Conservation (phyloP, 2,329 filamentous ascomycete genomes). For the Diplocarpon rosae region DNA sequence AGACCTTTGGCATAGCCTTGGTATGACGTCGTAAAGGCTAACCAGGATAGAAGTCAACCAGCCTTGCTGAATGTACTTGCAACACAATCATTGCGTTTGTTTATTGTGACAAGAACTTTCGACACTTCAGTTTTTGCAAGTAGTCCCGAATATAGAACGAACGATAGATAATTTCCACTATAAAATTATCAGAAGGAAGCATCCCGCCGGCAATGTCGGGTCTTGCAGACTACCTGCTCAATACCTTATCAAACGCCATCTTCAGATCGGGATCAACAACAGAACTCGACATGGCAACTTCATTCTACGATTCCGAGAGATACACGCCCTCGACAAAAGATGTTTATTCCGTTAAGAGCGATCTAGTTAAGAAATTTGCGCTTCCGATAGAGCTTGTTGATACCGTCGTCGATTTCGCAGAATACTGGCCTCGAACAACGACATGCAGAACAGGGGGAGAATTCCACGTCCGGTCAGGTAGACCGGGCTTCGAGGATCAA, state of each 20-base stretch:
- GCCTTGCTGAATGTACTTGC: not conserved
- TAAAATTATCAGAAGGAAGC: not conserved
- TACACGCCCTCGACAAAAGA: constrained; percentile 35
- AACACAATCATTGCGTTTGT: not conserved
- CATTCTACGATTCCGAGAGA: constrained; percentile 6
- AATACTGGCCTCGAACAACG: constrained; percentile 47
- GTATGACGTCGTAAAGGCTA: not conserved
- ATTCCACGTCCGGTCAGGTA: constrained; percentile 6
- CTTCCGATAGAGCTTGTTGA: constrained; percentile 47
- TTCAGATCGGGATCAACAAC: not conserved
- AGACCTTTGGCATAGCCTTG: not conserved
- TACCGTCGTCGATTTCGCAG: constrained; percentile 44
- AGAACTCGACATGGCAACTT: not conserved
- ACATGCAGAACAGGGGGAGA: constrained; percentile 19
- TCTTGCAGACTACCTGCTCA: not conserved
- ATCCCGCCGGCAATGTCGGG: not conserved
- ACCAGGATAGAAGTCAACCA: not conserved
- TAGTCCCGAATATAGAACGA: too few relatives aligned
- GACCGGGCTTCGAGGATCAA: constrained; percentile 26
- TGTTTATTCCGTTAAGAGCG: constrained; percentile 37
- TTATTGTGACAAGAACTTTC: not conserved
- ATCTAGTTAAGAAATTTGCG: constrained; percentile 33
- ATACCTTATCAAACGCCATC: not conserved
- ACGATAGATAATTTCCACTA: not conserved
- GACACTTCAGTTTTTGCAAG: not conserved